A percentile compares a stretch with the other conserved stretches of the same genome.
Evolutionary conservation across 495 filamentous ascomycete species (phyloP).

Genomic region (Penicillium paxilli): DNA sequence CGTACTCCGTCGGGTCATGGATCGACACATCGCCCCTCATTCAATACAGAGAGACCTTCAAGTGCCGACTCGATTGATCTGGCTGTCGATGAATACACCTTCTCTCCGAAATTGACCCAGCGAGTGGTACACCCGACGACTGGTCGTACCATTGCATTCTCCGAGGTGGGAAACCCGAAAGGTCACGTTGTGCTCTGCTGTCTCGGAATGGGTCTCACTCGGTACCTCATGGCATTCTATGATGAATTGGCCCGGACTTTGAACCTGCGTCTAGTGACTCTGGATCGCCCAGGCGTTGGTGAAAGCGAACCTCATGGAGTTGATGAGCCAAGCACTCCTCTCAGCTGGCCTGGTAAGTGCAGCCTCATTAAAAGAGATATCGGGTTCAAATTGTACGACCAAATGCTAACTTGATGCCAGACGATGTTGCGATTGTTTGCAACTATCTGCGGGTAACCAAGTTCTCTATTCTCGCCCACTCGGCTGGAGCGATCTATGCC

Average conservation of each 20-base stretch:
- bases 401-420: conserved; percentile 40
- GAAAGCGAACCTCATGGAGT: conserved; percentile 77
- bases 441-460: conserved; percentile 90
- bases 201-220: conserved; percentile 95
- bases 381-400: no score
- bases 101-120: conserved; percentile 80
- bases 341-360: conserved; percentile 87
- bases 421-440: conserved; percentile 95
- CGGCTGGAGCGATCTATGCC: conserved; percentile 95
- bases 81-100: conserved; percentile 82
- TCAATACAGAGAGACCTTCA: conserved; percentile 56
- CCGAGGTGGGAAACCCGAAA: conserved; percentile 91
- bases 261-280: conserved; percentile 86
- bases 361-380: background rate
- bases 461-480: conserved; percentile 97
- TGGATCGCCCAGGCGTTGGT: conserved; percentile 92
- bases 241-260: conserved; percentile 91
- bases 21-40: conserved; percentile 29
- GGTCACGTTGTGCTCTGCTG: conserved; percentile 95
- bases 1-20: conserved; percentile 39
- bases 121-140: conserved; percentile 82
- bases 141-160: conserved; percentile 88
- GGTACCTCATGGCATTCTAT: conserved; percentile 96
- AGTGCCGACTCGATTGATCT: conserved; percentile 87
- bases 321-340: conserved; percentile 77